Base-by-base conservation (phyloP, 768 basidiomycete genomes). In the Boletus fagicola region DNA sequence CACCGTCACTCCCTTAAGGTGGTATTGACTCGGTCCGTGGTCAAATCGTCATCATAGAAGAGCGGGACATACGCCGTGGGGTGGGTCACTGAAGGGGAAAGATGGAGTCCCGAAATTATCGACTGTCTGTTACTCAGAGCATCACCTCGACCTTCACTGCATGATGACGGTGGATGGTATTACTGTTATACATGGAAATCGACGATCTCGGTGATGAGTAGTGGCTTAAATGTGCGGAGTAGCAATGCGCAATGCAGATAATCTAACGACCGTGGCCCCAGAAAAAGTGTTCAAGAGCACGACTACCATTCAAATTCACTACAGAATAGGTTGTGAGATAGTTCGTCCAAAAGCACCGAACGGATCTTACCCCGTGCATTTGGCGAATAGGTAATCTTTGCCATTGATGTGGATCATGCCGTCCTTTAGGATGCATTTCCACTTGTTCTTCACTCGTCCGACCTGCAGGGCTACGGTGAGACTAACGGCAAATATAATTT, bases 391-490 rank as follows among this genome's bases (percentile, higher is more conserved):
- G 75, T 98, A 99, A 68, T 99, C 97, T 67, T 91, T 93, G 31
- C 96, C 96, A 62, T 97, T 97, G 63, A 97, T 84, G 64, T 94
- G 92, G 61, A 98, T 91, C 87, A 98, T 93, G 4, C 97, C 97
- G 62, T 98, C 97, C 75, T 97, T 97, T 51, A 99, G 81, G 24
- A 92, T 86, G 58, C 94, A 95, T 79, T 98, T 99, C 97, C 97
- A 99, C 77, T 98, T 99, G 77, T 97, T 98, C 77, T 98, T 99
- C 26, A 98, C 96, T n/a, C 97, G 83, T 44, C 95, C 94, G 36
- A 98, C 96, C 95, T 98, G 63, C 20, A 42, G 43, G 5, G 24
- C 39, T 13, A 39, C 28, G 18, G 49, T 58, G 18, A 62, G 55
- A 49, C 33, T 38, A 20, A 26, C 3, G 2, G 43, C 12, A 49